Evolutionary conservation across 805 yeast species (phyloP).

Genomic region (Candida piceae): DNA sequence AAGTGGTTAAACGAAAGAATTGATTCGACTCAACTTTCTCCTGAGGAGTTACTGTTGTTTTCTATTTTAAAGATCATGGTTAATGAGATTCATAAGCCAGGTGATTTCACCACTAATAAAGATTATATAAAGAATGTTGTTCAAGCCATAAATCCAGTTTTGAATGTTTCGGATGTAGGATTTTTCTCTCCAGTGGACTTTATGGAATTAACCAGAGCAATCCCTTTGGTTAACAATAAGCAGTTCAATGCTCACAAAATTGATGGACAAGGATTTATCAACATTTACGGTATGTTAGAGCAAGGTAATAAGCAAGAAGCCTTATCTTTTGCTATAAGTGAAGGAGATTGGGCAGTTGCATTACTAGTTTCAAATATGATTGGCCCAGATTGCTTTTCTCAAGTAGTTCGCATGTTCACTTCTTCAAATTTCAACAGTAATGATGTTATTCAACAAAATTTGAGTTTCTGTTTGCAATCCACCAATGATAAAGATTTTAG

Average conservation of each 20-base stretch:
- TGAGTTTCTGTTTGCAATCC: slow-evolving; percentile 27
- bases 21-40: slow-evolving; percentile 10
- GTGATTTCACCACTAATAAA: slow-evolving; percentile 21
- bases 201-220: slow-evolving; percentile 10
- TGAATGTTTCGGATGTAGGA: slow-evolving; percentile 14
- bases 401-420: slow-evolving; percentile 40
- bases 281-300: slow-evolving; percentile 38
- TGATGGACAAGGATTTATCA: slow-evolving; percentile 21
- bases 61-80: slow-evolving; percentile 23
- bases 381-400: slow-evolving; percentile 45
- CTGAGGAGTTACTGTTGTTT: slow-evolving; percentile 25
- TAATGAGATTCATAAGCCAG: slow-evolving; percentile 18
- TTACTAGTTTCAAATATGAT: slow-evolving; percentile 62
- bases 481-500: slow-evolving; percentile 13
- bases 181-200: slow-evolving; percentile 15
- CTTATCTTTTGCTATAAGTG: slow-evolving; percentile 51
- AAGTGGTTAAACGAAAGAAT: no score
- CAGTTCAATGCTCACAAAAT: slow-evolving; percentile 24
- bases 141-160: slow-evolving; percentile 37
- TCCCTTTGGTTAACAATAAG: slow-evolving; percentile 8
- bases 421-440: slow-evolving; percentile 12
- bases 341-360: slow-evolving; percentile 74
- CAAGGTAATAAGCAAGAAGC: slow-evolving; percentile 68
- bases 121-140: slow-evolving; percentile 33
- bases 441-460: slow-evolving; percentile 22